Evolutionary conservation across 192 early-diverging fungal species (phyloP).

Genomic region (Backusella tuberculispora): DNA sequence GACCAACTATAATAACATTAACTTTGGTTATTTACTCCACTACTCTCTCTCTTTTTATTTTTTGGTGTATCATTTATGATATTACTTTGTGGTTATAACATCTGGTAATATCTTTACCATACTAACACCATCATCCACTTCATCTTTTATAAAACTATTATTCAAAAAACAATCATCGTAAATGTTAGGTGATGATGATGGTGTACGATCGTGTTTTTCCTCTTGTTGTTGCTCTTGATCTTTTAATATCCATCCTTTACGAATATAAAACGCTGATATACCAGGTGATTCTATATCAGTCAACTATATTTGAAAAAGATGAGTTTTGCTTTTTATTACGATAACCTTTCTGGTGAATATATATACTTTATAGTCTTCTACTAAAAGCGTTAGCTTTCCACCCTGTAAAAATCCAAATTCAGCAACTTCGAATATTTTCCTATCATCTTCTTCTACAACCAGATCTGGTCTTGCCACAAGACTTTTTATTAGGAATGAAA

Average conservation of each 20-base stretch:
- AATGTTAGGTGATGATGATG: neutral
- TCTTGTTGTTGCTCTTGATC: constrained; percentile 25
- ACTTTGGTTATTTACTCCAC: too few species aligned
- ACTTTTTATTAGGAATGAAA: constrained; percentile 1
- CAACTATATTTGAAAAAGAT: constrained; percentile 31
- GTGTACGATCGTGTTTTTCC: constrained; percentile 27
- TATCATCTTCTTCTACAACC: constrained; percentile 8
- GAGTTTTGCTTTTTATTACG: neutral
- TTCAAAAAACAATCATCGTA: constrained; percentile 48
- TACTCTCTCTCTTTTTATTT: neutral
- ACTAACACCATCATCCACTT: constrained; percentile 41
- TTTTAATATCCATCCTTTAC: constrained; percentile 28
- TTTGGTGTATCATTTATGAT: neutral
- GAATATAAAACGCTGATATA: constrained; percentile 38
- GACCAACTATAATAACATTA: neutral
- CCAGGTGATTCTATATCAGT: constrained; percentile 25
- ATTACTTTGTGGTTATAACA: constrained; percentile 9
- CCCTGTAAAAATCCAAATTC: constrained; percentile 55
- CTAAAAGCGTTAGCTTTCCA: constrained; percentile 42
- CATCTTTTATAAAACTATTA: constrained; percentile 43
- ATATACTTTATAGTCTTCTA: constrained; percentile 42
- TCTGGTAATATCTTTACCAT: constrained; percentile 32
- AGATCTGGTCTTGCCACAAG: neutral
- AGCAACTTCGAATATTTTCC: constrained; percentile 33
- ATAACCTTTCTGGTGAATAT: neutral